phyloP scores from a whole-genome alignment of 495 filamentous ascomycete species.

The Tetracladium setigerum region DNA sequence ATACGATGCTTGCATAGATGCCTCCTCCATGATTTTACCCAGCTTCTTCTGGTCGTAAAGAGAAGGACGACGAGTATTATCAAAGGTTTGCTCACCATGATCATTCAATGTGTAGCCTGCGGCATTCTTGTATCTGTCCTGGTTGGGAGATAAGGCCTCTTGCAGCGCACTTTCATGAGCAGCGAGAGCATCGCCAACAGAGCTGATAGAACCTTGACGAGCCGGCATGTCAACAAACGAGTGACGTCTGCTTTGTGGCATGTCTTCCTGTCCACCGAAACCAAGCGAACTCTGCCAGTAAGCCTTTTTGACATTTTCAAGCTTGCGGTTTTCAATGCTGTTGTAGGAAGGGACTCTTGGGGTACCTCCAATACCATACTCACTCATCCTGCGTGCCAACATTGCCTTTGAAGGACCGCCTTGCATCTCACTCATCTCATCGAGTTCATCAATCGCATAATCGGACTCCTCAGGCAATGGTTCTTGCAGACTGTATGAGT shows the following conservation, averaged over 20 bases:
- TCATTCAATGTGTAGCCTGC: conserved; percentile 20
- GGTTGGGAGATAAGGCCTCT: conserved; percentile 14
- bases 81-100: conserved; percentile 22
- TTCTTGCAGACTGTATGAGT: conserved; percentile 55
- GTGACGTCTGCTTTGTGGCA: conserved; percentile 83
- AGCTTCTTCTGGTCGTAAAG: conserved; percentile 4
- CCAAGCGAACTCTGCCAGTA: conserved; percentile 86
- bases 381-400: conserved; percentile 46
- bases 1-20: conserved; percentile 1
- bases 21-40: not conserved
- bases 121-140: conserved; percentile 15
- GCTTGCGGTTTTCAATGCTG: conserved; percentile 60
- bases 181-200: conserved; percentile 46
- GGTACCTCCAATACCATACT: conserved; percentile 51
- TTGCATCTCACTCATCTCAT: conserved; percentile 53
- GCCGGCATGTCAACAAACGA: conserved; percentile 89
- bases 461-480: conserved; percentile 63
- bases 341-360: conserved; percentile 47
- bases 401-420: conserved; percentile 45
- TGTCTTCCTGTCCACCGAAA: conserved; percentile 62
- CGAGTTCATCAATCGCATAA: conserved; percentile 61
- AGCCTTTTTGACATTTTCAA: conserved; percentile 72
- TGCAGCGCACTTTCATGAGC: conserved; percentile 14
- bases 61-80: not conserved
- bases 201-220: conserved; percentile 61